Evolutionary conservation across 2,329 filamentous ascomycete genomes (phyloP), one percentile per base, ranked within the genome.

Genomic region (Hyphodiscus sp.): DNA sequence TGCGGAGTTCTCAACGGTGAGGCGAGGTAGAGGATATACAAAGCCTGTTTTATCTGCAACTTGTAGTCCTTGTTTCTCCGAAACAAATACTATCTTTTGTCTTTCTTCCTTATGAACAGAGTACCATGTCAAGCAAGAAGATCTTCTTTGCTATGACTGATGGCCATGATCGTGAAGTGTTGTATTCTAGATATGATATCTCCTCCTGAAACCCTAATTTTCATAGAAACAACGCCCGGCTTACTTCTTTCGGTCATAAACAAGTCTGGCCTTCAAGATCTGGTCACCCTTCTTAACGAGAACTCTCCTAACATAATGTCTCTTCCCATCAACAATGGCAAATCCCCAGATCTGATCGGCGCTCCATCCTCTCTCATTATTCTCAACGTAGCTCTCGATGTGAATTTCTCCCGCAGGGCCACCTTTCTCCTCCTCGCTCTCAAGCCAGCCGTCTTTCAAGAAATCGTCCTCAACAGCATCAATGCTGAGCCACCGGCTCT

Each of bases 261-360:
- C 68, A 57, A 75, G 55, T 51, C 64, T 69, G 45, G 72, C 65
- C 59, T 68, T 67, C 53, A 71, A 56, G n/a, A 66, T 64, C 58
- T 72, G 60, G 29, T 64, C 62, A 5, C 69, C 68, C 63, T 74
- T 74, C 41, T 47, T 68, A 15, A 71, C 65, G 20, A 72, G 64
- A 11, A 75, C 68, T 50, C 73, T 68, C 51, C 71, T 63, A 2
- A 61, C 62, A 61, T 73, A 67, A 38, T 68, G 67, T 42, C 73
- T 68, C 61, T 68, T 59, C 9, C 70, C 73, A 42, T 74, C 66
- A 41, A 76, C 60, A 41, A 67, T 64, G 7, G 70, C 67, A 58
- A 77, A 77, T 0, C 74, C 75, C 73, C 74, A 76, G 19, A 76
- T 58, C 72, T 82, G 80, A 58, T 74, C 70, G 2, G 77, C 81